phyloP scores from a whole-genome alignment of 352 stramenopile species.

The Globisporangium viniferum region DNA sequence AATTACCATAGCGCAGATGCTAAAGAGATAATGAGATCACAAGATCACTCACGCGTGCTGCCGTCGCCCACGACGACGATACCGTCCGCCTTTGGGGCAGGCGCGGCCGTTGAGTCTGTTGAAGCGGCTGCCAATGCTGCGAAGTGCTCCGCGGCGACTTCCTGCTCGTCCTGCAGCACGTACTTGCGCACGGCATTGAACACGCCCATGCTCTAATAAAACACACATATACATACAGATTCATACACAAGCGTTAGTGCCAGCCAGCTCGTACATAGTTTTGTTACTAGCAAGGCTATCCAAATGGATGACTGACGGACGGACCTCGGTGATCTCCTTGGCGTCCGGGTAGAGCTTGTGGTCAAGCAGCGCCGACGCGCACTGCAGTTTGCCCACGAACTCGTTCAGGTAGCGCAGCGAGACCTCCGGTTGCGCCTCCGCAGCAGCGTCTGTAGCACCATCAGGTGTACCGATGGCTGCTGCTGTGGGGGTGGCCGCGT shows the following conservation, averaged over 20 bases:
- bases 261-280: background rate
- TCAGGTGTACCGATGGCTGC: background rate
- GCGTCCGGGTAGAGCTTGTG: conserved; percentile 75
- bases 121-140: background rate
- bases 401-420: conserved; percentile 84
- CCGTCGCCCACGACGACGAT: conserved; percentile 79
- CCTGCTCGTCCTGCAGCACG: conserved; percentile 30
- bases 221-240: background rate
- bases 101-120: background rate
- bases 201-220: conserved; percentile 69
- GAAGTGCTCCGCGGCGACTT: background rate
- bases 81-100: conserved; percentile 38
- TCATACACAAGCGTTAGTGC: background rate
- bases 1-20: background rate
- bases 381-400: conserved; percentile 80
- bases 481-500: background rate
- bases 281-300: background rate
- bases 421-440: conserved; percentile 19
- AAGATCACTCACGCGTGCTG: conserved; percentile 58
- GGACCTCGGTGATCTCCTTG: conserved; percentile 82
- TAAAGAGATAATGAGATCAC: background rate
- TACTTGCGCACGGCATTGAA: conserved; percentile 80
- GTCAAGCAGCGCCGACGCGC: conserved; percentile 59
- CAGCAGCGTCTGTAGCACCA: background rate
- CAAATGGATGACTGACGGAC: conserved; percentile 18